Percentiles rank a stretch among this genome's conserved stretches.
phyloP scores from a whole-genome alignment of 2,329 filamentous ascomycete species.

The Diaporthe longicolla region DNA sequence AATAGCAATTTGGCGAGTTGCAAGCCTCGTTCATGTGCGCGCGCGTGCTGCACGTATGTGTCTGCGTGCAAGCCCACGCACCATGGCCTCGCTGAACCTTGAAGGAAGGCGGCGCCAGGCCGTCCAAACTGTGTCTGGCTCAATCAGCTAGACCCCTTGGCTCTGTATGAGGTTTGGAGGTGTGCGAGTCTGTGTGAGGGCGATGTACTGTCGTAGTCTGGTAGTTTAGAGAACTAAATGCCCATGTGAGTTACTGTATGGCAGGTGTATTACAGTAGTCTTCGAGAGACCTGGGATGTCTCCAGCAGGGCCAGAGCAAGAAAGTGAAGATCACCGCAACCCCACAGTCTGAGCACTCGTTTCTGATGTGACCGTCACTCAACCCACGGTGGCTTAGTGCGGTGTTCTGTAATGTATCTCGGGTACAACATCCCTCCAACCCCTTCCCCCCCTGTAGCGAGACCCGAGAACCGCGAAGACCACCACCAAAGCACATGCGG shows the following conservation, averaged over 20 bases:
- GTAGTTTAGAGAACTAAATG: too few relatives aligned
- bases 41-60: not conserved
- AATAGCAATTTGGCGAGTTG: not conserved
- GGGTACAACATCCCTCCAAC: constrained; percentile 19
- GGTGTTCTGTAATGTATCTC: not conserved
- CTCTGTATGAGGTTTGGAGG: constrained; percentile 4
- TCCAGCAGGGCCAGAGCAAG: not conserved
- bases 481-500: constrained; percentile 7
- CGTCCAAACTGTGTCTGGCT: constrained; percentile 10
- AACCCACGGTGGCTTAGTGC: constrained; percentile 23
- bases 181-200: constrained; percentile 9
- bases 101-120: constrained; percentile 3
- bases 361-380: constrained; percentile 29
- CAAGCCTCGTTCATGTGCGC: constrained; percentile 10
- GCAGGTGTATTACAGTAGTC: not conserved
- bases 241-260: not conserved
- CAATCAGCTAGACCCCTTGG: constrained; percentile 2
- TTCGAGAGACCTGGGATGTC: not conserved
- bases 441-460: constrained; percentile 13
- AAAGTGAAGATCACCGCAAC: constrained; percentile 14
- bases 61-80: not conserved
- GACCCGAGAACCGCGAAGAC: not conserved
- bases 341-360: constrained; percentile 35
- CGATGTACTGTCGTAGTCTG: too few relatives aligned
- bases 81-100: constrained; percentile 8